These are phyloP conservation scores for Calonectria hongkongensis DNA, from an alignment of 2,329 filamentous ascomycete genomes.

Conservation along the genomic window DNA sequence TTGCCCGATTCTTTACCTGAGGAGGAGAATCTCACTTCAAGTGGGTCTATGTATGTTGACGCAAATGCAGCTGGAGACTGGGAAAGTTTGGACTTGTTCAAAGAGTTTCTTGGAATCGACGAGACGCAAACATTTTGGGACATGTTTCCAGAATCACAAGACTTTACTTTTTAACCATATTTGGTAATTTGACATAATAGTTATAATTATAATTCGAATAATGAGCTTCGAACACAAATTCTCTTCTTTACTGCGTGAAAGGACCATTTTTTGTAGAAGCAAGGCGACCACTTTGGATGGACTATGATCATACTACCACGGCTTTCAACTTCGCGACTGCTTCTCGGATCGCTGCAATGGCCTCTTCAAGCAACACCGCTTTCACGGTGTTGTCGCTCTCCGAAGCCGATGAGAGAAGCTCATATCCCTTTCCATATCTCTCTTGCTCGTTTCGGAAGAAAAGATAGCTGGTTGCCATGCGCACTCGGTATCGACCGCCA, in stretches of 20 bases:
- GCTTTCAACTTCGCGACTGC: conserved; percentile 1
- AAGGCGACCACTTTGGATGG: background rate
- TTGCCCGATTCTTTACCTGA: background rate
- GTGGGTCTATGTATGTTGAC: background rate
- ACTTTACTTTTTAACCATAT: background rate
- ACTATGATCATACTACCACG: background rate
- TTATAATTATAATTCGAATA: background rate
- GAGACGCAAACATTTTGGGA: conserved; percentile 29
- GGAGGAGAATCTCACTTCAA: accelerated
- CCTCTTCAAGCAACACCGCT: background rate
- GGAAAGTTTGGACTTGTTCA: conserved; percentile 22
- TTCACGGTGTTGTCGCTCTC: background rate
- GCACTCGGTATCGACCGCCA: conserved; percentile 24
- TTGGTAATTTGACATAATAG: background rate
- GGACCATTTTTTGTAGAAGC: background rate
- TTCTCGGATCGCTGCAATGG: conserved; percentile 10
- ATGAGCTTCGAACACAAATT: background rate
- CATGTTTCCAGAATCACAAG: conserved; percentile 6
- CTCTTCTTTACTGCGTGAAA: too few species aligned
- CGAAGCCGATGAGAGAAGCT: conserved; percentile 8
- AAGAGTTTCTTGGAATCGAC: conserved; percentile 22
- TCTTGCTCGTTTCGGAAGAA: conserved; percentile 12
- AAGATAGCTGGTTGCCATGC: conserved; percentile 32
- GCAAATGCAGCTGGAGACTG: background rate
- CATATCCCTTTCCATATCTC: conserved; percentile 19